Base-by-base conservation (phyloP, 2,329 filamentous ascomycete genomes). In the Trichoderma afroharzianum region DNA sequence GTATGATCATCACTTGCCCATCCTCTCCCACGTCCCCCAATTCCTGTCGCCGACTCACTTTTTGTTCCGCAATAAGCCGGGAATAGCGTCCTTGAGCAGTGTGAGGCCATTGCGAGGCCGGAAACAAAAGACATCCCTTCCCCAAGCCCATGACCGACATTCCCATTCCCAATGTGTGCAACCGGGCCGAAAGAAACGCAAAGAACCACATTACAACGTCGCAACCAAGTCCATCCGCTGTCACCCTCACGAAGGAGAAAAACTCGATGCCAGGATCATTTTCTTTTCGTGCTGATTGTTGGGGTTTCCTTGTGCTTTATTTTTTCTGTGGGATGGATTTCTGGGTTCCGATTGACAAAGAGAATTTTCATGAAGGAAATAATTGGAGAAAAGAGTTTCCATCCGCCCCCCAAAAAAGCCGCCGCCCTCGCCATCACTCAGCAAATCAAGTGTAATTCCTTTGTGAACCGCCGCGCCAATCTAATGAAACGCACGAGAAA, bases 401-500 rank as follows among this genome's bases (percentile, higher is more conserved):
- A 76, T 79, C 77, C 77, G 76, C 77, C 77, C 74, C 78, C 74
- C 57, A 59, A 62, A 69, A 75, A 77, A 74, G 71, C 77, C 73
- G 76, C 81, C 81, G 78, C 81, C 83, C 82, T 82, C 83, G 82
- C 81, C 81, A 81, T 81, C 80, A 81, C 78, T 79, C 77, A 77
- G 82, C 81, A 84, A 84, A 84, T 83, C 82, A 84, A 85, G 81
- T 83, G 80, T 81, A 83, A 83, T 82, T 84, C 80, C 78, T 77
- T 78, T 81, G 79, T 83, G 82, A 84, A 85, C 84, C 83, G 82
- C 83, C 84, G 82, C 84, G 84, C 84, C 84, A 84, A 85, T 85
- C 84, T 85, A 85, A 84, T 84, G 83, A 83, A 85, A 82, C 81
- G 82, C 83, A 82, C 82, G 82, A 85, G 81, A 84, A 84, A 82